Base-by-base conservation (phyloP, 2,329 filamentous ascomycete species). In the Verticillium isaacii region DNA sequence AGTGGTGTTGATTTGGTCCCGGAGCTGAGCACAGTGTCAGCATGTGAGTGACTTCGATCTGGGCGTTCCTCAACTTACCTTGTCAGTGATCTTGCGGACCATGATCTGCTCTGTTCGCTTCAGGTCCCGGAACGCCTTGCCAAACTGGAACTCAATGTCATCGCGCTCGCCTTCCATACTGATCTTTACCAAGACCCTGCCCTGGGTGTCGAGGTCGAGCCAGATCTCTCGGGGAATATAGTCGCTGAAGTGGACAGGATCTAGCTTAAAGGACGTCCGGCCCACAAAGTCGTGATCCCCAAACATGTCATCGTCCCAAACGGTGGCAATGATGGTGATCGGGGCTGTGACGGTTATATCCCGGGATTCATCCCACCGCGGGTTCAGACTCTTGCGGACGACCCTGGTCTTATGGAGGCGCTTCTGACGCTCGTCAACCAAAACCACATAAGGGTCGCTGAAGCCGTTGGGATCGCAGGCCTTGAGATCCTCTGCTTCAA, bases 141-240 rank as follows among this genome's bases (percentile, higher is more conserved):
- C 95, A 75, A 98, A 98, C 72, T 97, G 94, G 75, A 99, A 99
- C 70, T 97, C 92, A 62, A 99, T 99, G 72, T 99, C 95, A 72
- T 99, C 95, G 65, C 95, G 86, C 77, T 99, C 95, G 59, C 95
- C 95, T 77, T 99, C 95, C 95, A 99, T 99, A 72, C 93, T 97
- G 59, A 99, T 93, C 65, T 94, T 86, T 59, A 99, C 85, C 62
- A 99, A 78, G 36, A 99, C 77, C 58, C 94, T 86, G 8, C 95
- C 95, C 74, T 99, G 95, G 0, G 94, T 97, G 73, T 99, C 95
- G 56, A 99, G 85, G 72, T 98, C 94, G 19, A 99, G 85, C 95
- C 95, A 99, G 74, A 97, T 98, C 74, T 99, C 95, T 65, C 93
- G 87, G 17, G 95, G 95, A 67, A 98, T 81, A 72, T 96, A 99